Conservation (phyloP, 2,329 filamentous ascomycete genomes). For the Gaeumannomyces tritici region DNA sequence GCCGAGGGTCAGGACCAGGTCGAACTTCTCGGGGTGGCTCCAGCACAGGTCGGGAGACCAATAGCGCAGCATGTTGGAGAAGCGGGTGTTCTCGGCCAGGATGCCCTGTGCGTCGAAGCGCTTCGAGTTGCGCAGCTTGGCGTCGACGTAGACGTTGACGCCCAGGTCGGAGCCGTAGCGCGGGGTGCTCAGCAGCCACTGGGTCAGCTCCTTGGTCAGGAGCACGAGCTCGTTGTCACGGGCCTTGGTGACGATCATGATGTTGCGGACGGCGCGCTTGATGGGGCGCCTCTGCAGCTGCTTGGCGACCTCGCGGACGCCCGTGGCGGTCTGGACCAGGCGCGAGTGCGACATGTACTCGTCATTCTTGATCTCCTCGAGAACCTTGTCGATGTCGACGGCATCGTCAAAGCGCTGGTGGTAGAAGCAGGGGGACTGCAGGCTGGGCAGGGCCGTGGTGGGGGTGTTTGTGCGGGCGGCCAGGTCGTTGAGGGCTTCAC, state of each 20-base stretch:
- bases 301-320: conserved; percentile 90
- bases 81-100: conserved; percentile 63
- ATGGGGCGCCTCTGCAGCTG: conserved; percentile 89
- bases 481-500: conserved; percentile 47
- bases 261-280: conserved; percentile 79
- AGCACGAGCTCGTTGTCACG: conserved; percentile 88
- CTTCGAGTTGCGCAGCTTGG: conserved; percentile 79
- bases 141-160: conserved; percentile 96
- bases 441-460: conserved; percentile 49
- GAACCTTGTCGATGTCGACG: conserved; percentile 86
- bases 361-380: conserved; percentile 86
- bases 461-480: conserved; percentile 30
- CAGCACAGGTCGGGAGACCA: conserved; percentile 97
- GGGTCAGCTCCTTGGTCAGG: conserved; percentile 76
- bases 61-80: conserved; percentile 78
- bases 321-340: conserved; percentile 88
- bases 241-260: conserved; percentile 99
- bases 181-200: conserved; percentile 82
- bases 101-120: conserved; percentile 74
- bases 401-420: conserved; percentile 95
- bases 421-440: conserved; percentile 95
- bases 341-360: conserved; percentile 90
- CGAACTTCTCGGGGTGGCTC: conserved; percentile 87
- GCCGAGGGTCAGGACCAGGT: conserved; percentile 81
- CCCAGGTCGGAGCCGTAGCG: conserved; percentile 85